Evolutionary conservation across 768 basidiomycete genomes (phyloP), one percentile per base, ranked within the genome.

Genomic region (Podaxis sp.): DNA sequence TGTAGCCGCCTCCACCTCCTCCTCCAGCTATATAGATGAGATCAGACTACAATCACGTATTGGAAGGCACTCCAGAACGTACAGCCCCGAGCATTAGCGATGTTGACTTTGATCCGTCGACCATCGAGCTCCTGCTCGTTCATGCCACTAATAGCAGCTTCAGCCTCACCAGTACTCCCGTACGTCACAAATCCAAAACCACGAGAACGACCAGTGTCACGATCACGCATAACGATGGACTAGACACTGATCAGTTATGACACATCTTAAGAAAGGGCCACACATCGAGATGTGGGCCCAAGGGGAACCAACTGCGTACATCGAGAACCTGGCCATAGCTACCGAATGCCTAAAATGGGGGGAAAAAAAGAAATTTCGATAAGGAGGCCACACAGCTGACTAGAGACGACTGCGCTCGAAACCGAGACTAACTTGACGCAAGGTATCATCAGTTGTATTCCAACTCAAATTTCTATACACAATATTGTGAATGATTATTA

Each of bases 191-290:
- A 98, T 66, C 96, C 96, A 75, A 98, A 98, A 72, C 96, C 96
- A 73, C 96, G 90, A 67, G 94, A 96, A 73, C 96, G 93, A 64
- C 93, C 92, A 68, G 96, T 98, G 73, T 97, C 96, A 74, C 95
- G 93, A 80, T 99, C 96, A 80, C 93, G 91, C 95, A 96, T 96
- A 76, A 96, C 95, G 79, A 96, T 95, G 69, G 91, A 92, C 94
- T 97, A 77, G 67, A 77, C 74, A 56, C 54, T 9, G 30, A 63
- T 63, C 48, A 63, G 61, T 22, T 17, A 38, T 1, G n/a, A 5
- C 6, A 28, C 5, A 57, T 49, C 36, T 38, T 19, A 63, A 38
- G n/a, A 28, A 42, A 7, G 46, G 46, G 28, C 55, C 24, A 24
- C 46, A 54, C 52, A 60, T 52, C 42, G 15, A 17, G 51, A 62